These are phyloP conservation scores for Diaporthe velutina DNA, from an alignment of 2,329 filamentous ascomycete species.

Conservation along the genomic window DNA sequence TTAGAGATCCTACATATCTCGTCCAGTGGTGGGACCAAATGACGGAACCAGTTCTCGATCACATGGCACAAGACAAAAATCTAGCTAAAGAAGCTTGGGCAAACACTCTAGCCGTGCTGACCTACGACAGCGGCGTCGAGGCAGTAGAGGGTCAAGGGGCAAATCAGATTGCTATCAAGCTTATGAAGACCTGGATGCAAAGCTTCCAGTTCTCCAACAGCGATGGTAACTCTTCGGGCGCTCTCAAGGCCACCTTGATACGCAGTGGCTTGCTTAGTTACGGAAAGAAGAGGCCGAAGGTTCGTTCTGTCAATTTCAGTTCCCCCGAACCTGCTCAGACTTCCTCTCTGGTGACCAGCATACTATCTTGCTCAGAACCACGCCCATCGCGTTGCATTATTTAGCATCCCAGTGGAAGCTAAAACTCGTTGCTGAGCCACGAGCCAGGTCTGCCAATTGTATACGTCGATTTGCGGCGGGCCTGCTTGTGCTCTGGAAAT, in stretches of 20 bases:
- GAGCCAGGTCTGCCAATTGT: background rate
- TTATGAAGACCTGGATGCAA: slow-evolving; percentile 70
- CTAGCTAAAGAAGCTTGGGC: slow-evolving; percentile 74
- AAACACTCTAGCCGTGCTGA: slow-evolving; percentile 74
- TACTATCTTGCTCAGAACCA: background rate
- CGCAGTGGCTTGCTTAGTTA: slow-evolving; percentile 67
- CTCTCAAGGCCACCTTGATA: slow-evolving; percentile 63
- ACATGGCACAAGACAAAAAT: slow-evolving; percentile 71
- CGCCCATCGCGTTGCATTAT: no score
- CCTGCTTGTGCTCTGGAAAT: background rate
- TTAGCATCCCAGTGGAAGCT: background rate
- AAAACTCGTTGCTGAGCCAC: background rate
- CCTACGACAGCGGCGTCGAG: slow-evolving; percentile 70
- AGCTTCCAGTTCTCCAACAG: slow-evolving; percentile 54
- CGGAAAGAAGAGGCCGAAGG: slow-evolving; percentile 77
- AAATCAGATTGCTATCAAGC: slow-evolving; percentile 67
- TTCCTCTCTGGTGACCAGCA: background rate
- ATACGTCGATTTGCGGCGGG: background rate
- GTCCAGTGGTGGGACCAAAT: slow-evolving; percentile 80
- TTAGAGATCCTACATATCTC: slow-evolving; percentile 73
- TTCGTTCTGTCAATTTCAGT: slow-evolving; percentile 39
- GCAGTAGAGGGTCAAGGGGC: slow-evolving; percentile 53
- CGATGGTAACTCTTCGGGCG: slow-evolving; percentile 52
- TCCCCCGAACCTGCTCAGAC: background rate
- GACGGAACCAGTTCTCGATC: slow-evolving; percentile 65